These are phyloP conservation scores for Colletotrichum musae DNA, from an alignment of 2,329 filamentous ascomycete genomes.

Conservation along the genomic window DNA sequence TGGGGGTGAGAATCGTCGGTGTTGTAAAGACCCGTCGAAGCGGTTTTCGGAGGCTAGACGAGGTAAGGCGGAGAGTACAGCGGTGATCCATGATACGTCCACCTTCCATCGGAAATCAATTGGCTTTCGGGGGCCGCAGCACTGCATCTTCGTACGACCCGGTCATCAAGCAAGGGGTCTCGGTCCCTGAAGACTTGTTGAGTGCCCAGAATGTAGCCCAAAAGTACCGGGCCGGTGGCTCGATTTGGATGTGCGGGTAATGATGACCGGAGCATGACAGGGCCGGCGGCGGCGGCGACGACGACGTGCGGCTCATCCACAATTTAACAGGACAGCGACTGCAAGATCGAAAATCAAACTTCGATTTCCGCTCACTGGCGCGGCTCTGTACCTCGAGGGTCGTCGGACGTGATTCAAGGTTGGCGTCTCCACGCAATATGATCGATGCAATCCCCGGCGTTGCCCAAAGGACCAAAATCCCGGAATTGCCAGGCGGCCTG, in stretches of 20 bases:
- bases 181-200: background rate
- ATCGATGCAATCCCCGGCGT: conserved; percentile 12
- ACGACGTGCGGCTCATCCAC: conserved; percentile 23
- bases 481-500: conserved; percentile 15
- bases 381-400: conserved; percentile 15
- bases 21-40: conserved; percentile 26
- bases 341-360: conserved; percentile 26
- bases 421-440: conserved; percentile 25
- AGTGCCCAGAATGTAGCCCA: background rate
- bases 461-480: conserved; percentile 28
- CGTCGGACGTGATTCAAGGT: background rate
- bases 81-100: background rate
- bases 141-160: conserved; percentile 14
- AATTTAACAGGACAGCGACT: conserved; percentile 24
- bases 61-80: background rate
- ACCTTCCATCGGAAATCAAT: background rate
- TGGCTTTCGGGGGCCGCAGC: conserved; percentile 1
- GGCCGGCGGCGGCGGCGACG: background rate
- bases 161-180: conserved; percentile 12
- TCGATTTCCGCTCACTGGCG: conserved; percentile 20
- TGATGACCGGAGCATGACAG: conserved; percentile 10
- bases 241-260: conserved; percentile 16
- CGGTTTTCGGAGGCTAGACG: conserved; percentile 14
- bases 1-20: conserved; percentile 6
- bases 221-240: conserved; percentile 2